Evolutionary conservation across 495 filamentous ascomycete species (phyloP).

Genomic region (Penicillium lagena): DNA sequence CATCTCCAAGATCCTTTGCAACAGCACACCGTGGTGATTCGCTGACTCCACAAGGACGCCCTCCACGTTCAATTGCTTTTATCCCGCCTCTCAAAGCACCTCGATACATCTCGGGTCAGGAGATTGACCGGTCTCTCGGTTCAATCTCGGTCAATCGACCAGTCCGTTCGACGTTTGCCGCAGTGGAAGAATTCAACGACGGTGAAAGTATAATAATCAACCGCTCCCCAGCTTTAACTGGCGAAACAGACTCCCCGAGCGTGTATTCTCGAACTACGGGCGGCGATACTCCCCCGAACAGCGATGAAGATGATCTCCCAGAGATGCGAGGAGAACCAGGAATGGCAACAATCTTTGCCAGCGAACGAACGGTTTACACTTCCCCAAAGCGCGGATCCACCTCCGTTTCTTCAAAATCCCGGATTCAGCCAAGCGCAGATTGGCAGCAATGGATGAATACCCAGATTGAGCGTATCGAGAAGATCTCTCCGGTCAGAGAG

Average conservation of each 20-base stretch:
- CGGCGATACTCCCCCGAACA: constrained; percentile 30
- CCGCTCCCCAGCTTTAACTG: neutral
- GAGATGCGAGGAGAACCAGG: constrained; percentile 23
- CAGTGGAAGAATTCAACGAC: constrained; percentile 12
- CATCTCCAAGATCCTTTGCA: constrained; percentile 22
- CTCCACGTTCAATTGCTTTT: neutral
- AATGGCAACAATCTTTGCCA: constrained; percentile 39
- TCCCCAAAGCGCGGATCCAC: constrained; percentile 18
- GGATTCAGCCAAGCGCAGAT: constrained; percentile 26
- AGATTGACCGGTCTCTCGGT: neutral
- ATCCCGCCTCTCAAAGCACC: neutral
- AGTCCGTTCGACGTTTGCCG: neutral
- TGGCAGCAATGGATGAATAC: constrained; percentile 47
- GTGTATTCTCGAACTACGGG: constrained; percentile 51
- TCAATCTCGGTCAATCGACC: neutral
- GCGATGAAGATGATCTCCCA: constrained; percentile 2
- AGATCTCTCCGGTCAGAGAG: constrained; percentile 23
- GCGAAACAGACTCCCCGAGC: constrained; percentile 35
- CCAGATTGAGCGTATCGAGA: constrained; percentile 33
- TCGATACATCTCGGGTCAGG: neutral
- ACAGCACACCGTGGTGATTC: constrained; percentile 18
- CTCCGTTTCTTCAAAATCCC: neutral
- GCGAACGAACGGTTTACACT: constrained; percentile 31
- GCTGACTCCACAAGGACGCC: constrained; percentile 13
- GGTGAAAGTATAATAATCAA: constrained; percentile 15